Conservation (phyloP, 2,329 filamentous ascomycete species). For the Xylariomycetidae sp. region DNA sequence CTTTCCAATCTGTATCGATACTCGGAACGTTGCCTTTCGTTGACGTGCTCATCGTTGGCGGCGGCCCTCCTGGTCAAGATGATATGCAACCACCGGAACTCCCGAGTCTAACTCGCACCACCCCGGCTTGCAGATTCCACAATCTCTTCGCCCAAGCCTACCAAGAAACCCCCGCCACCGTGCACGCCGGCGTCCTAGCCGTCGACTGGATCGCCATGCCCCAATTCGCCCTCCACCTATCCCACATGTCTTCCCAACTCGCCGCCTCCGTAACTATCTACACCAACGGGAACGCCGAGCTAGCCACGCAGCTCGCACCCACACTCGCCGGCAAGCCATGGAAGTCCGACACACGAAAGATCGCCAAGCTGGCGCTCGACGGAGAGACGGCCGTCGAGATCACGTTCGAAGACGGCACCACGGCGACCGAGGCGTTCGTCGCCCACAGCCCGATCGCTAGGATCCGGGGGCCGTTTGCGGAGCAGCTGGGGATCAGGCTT, state of each 20-base stretch:
- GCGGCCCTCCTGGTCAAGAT: too few species aligned
- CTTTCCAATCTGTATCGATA: too few species aligned
- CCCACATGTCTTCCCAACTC: constrained; percentile 7
- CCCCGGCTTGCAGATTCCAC: too few species aligned
- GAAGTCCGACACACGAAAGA: constrained; percentile 8
- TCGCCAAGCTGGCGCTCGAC: constrained; percentile 3
- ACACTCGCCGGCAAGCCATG: constrained; percentile 29
- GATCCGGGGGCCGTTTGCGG: constrained; percentile 34
- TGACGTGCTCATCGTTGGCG: too few species aligned
- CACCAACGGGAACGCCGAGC: constrained; percentile 12
- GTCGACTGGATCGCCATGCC: not conserved
- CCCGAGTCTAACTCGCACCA: too few species aligned
- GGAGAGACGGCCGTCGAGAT: constrained; percentile 3
- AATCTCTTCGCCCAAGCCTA: too few species aligned
- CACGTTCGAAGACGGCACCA: constrained; percentile 27
- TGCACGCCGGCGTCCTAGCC: constrained; percentile 7
- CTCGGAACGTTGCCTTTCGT: too few species aligned
- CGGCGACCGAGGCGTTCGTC: constrained; percentile 32
- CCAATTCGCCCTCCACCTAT: constrained; percentile 3
- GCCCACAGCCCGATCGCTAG: constrained; percentile 30
- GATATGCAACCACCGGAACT: too few species aligned
- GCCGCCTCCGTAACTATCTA: constrained; percentile 12
- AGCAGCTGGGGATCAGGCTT: constrained; percentile 38
- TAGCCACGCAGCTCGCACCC: constrained; percentile 1
- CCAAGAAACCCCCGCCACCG: too few species aligned